Evolutionary conservation across 371 early-diverging fungal species (phyloP), one percentile per base, ranked within the genome.

Genomic region (Mucor lusitanicus): DNA sequence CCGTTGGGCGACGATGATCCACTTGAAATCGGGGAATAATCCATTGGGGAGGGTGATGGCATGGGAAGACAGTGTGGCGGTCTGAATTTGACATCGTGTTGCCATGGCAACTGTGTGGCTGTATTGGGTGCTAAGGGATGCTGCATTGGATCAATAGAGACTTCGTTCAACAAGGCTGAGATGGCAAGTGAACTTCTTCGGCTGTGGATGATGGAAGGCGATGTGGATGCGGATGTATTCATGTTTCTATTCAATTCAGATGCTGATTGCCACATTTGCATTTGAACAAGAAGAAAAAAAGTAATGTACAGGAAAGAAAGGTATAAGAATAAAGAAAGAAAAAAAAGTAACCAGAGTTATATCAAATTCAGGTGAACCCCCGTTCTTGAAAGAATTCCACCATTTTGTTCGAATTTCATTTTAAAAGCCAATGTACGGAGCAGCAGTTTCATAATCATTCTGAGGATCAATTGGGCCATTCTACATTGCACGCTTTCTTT

Each of bases 91-190:
- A 56, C 17, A 17, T 33, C 11, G 5, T 33, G 15, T 3, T 56
- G 15, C 56, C 53, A 53, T 61, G 61, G 46, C 32, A 46, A 30
- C 15, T 61, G 40, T 25, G 46, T 46, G 27, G 27, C 27, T 39
- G 27, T 30, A 61, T 61, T 32, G 15, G 50, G 32, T 21, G 62
- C 32, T 19, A 48, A 21, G 6, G 50, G 62, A 35, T 63, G 63
- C 23, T 50, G 63, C 23, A 72, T 32, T 25, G 77, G 79, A 15
- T 76, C 77, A 17, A 76, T 63, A n/a, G 76, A 58, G n/a, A 69
- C 79, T 7, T 73, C 67, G 35, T 79, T 79, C 21, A 79, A 59
- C 42, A 67, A n/a, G 12, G 67, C 32, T 6, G 67, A 67, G 21
- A 67, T 67, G 4, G 67, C 39, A 15, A 67, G 42, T n/a, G 54